A percentile compares a stretch with the other conserved stretches of the same genome.
Evolutionary conservation across 805 yeast genomes (phyloP).

Genomic region (Pichia californica): DNA sequence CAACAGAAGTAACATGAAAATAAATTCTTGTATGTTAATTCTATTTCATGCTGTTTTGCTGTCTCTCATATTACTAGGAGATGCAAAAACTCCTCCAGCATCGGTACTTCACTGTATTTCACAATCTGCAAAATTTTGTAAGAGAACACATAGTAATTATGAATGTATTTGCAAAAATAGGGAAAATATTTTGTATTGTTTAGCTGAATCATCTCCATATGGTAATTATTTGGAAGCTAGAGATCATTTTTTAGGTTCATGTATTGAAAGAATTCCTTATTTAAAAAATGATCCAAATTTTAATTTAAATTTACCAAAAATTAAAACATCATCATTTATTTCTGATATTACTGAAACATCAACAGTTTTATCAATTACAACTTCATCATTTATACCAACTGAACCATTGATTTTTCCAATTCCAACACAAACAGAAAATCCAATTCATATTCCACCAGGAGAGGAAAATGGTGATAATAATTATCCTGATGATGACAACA

Average conservation of each 20-base stretch:
- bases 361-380: background rate
- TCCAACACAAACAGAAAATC: background rate
- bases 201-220: conserved; percentile 36
- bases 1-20: too few species aligned
- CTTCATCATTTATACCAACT: background rate
- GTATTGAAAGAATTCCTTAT: conserved; percentile 33
- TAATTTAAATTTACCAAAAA: conserved; percentile 14
- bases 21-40: too few species aligned
- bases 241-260: conserved; percentile 44
- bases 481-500: too few species aligned
- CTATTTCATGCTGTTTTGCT: too few species aligned
- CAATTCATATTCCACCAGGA: background rate
- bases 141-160: conserved; percentile 25
- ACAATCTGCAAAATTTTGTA: conserved; percentile 14
- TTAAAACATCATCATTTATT: background rate
- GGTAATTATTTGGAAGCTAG: conserved; percentile 39
- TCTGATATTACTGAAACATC: background rate
- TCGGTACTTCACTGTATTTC: conserved; percentile 21
- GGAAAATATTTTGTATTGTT: conserved; percentile 29
- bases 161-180: conserved; percentile 31
- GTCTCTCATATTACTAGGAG: too few species aligned
- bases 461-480: too few species aligned
- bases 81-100: conserved; percentile 19
- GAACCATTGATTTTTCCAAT: background rate
- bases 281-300: conserved; percentile 18